These are phyloP conservation scores for Colletotrichum lentis DNA, from an alignment of 2,329 filamentous ascomycete genomes.

Conservation along the genomic window DNA sequence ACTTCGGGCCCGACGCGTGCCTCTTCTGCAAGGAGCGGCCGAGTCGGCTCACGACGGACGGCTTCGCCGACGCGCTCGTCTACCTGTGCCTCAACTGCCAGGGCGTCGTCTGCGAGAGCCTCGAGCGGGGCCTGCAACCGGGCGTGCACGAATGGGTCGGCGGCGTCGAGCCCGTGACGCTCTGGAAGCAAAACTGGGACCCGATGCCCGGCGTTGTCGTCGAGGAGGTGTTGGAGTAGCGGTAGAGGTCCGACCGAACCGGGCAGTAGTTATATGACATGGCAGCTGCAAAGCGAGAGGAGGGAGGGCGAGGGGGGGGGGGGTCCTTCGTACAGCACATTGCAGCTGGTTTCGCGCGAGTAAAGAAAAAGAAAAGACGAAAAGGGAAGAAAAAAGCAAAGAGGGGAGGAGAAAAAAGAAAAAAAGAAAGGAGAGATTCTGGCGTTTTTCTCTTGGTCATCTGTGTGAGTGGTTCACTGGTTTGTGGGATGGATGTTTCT, in stretches of 20 bases:
- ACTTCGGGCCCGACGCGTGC: slow-evolving; percentile 44
- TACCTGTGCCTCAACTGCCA: slow-evolving; percentile 50
- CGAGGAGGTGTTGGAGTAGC: no score
- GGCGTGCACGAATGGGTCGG: slow-evolving; percentile 32
- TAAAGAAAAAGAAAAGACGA: no score
- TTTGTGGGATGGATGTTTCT: background rate
- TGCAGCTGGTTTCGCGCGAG: background rate
- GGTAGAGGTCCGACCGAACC: no score
- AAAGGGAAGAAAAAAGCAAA: no score
- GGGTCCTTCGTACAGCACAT: background rate
- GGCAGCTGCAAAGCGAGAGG: slow-evolving; percentile 10
- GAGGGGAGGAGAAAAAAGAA: slow-evolving; percentile 12
- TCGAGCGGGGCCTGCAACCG: slow-evolving; percentile 3
- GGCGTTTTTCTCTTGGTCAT: background rate
- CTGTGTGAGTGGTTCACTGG: background rate
- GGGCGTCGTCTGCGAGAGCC: slow-evolving; percentile 38
- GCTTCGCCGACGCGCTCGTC: slow-evolving; percentile 30
- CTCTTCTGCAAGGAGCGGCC: slow-evolving; percentile 44
- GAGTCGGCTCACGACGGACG: slow-evolving; percentile 17
- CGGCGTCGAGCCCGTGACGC: slow-evolving; percentile 24
- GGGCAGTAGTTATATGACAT: slow-evolving; percentile 13
- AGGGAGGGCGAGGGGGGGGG: background rate
- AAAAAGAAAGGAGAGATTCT: slow-evolving; percentile 5
- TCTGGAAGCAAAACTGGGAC: slow-evolving; percentile 14
- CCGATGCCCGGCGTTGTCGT: background rate